Conservation (phyloP, 192 early-diverging fungal species). For the Radiomyces spectabilis region DNA sequence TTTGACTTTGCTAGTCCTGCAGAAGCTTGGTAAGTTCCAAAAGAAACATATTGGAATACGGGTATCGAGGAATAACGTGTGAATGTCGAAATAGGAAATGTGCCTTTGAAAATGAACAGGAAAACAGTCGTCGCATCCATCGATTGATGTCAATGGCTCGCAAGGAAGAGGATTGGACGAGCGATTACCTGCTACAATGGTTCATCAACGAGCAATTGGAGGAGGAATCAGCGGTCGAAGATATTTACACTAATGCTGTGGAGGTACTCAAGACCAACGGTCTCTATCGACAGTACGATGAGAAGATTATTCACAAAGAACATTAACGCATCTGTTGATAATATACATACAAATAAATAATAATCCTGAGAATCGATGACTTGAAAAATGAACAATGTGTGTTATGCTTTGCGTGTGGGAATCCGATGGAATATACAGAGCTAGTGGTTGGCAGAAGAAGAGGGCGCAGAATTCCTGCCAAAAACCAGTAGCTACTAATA, state of each 20-base stretch:
- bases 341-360: too few species aligned
- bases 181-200: constrained; percentile 28
- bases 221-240: constrained; percentile 30
- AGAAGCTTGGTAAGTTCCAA: constrained; percentile 28
- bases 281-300: constrained; percentile 26
- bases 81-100: constrained; percentile 11
- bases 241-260: constrained; percentile 27
- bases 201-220: constrained; percentile 32
- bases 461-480: too few species aligned
- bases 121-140: constrained; percentile 23
- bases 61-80: too few species aligned
- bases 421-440: too few species aligned
- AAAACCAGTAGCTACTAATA: too few species aligned
- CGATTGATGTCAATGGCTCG: constrained; percentile 21
- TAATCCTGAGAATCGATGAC: too few species aligned
- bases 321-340: too few species aligned
- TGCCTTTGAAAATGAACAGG: constrained; percentile 21
- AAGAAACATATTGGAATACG: too few species aligned
- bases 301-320: constrained; percentile 23
- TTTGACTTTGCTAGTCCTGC: constrained; percentile 20
- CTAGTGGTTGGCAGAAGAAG: too few species aligned
- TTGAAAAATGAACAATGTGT: too few species aligned
- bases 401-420: too few species aligned
- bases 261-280: constrained; percentile 25
- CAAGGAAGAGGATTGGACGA: constrained; percentile 26